phyloP scores from a whole-genome alignment of 495 filamentous ascomycete species.

The Penicillium herquei region DNA sequence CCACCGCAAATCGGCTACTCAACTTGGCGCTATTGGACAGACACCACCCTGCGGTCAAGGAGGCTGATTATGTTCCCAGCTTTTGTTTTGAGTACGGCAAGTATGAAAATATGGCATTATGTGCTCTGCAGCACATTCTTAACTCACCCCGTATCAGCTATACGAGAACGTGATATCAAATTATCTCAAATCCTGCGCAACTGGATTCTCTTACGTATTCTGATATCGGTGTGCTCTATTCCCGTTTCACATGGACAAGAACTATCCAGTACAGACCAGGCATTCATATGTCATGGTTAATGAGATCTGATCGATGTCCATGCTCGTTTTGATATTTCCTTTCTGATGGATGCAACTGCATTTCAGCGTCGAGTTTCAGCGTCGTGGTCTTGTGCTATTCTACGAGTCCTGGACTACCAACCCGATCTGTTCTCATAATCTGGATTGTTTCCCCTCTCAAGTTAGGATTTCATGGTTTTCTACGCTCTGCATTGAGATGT shows the following conservation, averaged over 20 bases:
- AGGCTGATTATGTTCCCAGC: slow-evolving; percentile 32
- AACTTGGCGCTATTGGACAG: slow-evolving; percentile 45
- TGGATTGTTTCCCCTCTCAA: not conserved
- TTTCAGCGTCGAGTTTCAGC: not conserved
- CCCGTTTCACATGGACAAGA: not conserved
- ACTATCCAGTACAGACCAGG: not conserved
- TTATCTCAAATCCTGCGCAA: slow-evolving; percentile 1
- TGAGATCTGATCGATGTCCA: not conserved
- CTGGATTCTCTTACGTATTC: not conserved
- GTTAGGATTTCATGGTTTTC: not conserved
- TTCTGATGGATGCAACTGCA: slow-evolving; percentile 1
- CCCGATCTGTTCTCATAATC: no score
- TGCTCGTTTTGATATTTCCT: not conserved
- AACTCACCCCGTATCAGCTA: not conserved
- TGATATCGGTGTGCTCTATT: not conserved
- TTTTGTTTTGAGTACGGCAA: not conserved
- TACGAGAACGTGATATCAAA: not conserved
- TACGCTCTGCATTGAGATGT: not conserved
- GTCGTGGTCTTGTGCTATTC: not conserved
- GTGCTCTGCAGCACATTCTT: not conserved
- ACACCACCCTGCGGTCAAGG: slow-evolving; percentile 50
- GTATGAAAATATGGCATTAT: slow-evolving; percentile 1
- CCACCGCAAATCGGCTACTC: slow-evolving; percentile 31
- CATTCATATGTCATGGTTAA: not conserved
- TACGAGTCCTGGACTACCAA: no score